Evolutionary conservation across 768 basidiomycete species (phyloP).

Genomic region (Rhodotorula sphaerocarpa): DNA sequence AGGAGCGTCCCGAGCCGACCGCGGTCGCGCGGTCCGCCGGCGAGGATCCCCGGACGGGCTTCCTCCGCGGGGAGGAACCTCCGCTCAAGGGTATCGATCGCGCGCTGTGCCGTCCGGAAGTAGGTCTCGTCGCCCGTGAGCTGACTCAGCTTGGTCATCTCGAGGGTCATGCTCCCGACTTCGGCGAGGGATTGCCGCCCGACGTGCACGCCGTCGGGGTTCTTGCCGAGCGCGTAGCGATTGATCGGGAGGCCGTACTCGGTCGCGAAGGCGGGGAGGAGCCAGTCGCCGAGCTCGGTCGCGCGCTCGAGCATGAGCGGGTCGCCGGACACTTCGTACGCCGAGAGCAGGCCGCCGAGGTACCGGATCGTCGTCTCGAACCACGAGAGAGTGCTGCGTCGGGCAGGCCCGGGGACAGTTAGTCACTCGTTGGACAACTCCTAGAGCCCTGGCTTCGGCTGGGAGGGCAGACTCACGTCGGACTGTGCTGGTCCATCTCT

Average conservation of each 20-base stretch:
- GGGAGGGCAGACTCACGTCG: neutral
- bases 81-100: slow-evolving; percentile 43
- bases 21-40: neutral
- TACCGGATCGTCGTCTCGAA: slow-evolving; percentile 49
- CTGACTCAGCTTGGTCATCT: slow-evolving; percentile 44
- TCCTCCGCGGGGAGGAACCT: neutral
- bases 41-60: too few relatives aligned
- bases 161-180: slow-evolving; percentile 45
- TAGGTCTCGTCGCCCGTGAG: slow-evolving; percentile 45
- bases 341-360: slow-evolving; percentile 46
- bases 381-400: slow-evolving; percentile 35
- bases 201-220: slow-evolving; percentile 32
- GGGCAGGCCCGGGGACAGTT: neutral
- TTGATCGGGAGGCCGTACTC: slow-evolving; percentile 42
- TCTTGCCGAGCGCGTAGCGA: slow-evolving; percentile 42
- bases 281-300: slow-evolving; percentile 44
- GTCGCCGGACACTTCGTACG: slow-evolving; percentile 47
- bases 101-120: slow-evolving; percentile 44
- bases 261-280: slow-evolving; percentile 44
- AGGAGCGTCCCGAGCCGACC: slow-evolving; percentile 28
- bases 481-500: slow-evolving; percentile 1
- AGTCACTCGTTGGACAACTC: neutral
- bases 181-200: slow-evolving; percentile 42
- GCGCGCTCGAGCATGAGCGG: slow-evolving; percentile 45
- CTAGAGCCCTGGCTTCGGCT: too few relatives aligned